Percentiles rank a stretch among this genome's conserved stretches.
phyloP scores from a whole-genome alignment of 208 protist species.

The Crithidia brevicula region DNA sequence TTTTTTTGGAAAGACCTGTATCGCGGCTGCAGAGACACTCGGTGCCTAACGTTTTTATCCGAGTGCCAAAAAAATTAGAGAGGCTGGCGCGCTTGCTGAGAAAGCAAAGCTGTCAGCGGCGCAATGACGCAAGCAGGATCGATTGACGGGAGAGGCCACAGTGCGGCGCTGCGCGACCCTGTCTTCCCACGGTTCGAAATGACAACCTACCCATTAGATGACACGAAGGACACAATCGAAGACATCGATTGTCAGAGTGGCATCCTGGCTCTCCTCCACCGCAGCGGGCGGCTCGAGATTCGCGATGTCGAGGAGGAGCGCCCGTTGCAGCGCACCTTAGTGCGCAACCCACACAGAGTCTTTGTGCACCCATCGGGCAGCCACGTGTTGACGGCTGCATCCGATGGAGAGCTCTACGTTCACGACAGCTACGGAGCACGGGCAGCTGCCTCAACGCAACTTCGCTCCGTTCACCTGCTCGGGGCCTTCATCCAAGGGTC shows the following conservation, averaged over 20 bases:
- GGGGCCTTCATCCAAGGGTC: conserved; percentile 13
- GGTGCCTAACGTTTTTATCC: no score
- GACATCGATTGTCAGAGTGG: conserved; percentile 67
- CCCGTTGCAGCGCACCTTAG: conserved; percentile 26
- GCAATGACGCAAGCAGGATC: background rate
- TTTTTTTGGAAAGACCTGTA: no score
- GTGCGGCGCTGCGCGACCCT: conserved; percentile 19
- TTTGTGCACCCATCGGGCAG: conserved; percentile 72
- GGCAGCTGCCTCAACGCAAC: conserved; percentile 29
- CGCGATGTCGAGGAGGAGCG: conserved; percentile 49
- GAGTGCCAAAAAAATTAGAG: no score
- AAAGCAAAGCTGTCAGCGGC: background rate
- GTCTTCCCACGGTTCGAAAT: conserved; percentile 27
- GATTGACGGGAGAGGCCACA: conserved; percentile 3
- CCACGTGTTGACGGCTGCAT: conserved; percentile 48
- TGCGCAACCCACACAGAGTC: conserved; percentile 71
- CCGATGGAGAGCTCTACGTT: conserved; percentile 70
- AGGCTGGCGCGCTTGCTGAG: no score
- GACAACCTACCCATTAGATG: conserved; percentile 13
- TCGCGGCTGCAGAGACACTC: no score
- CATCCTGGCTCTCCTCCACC: conserved; percentile 57
- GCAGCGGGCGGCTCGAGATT: conserved; percentile 49
- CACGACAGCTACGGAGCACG: conserved; percentile 41
- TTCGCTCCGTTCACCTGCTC: conserved; percentile 26
- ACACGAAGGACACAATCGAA: conserved; percentile 16